Conservation (phyloP, 2,329 filamentous ascomycete genomes). For the Lecanicillium sp. region DNA sequence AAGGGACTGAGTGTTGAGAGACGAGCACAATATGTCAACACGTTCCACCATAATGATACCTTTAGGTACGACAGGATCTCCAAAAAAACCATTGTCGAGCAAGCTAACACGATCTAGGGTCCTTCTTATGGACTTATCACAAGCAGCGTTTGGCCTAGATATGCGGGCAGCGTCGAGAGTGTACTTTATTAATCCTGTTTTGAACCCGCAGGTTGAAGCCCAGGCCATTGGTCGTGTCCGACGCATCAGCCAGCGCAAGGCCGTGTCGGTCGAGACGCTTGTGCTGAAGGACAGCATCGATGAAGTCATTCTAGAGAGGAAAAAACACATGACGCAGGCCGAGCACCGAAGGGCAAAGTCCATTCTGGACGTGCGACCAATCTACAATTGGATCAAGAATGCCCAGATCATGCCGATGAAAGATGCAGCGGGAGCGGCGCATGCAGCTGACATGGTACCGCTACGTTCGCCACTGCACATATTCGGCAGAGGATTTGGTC, state of each 20-base stretch:
- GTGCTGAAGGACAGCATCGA: conserved; percentile 75
- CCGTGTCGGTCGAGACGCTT: conserved; percentile 78
- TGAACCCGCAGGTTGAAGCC: conserved; percentile 76
- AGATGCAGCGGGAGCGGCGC: conserved; percentile 16
- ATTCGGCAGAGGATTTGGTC: conserved; percentile 42
- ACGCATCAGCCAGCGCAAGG: conserved; percentile 72
- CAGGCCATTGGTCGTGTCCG: conserved; percentile 89
- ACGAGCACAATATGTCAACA: conserved; percentile 66
- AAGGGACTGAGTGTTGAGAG: conserved; percentile 50
- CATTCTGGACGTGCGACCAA: conserved; percentile 47
- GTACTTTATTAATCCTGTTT: conserved; percentile 82
- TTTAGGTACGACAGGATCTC: conserved; percentile 37
- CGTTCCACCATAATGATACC: conserved; percentile 62
- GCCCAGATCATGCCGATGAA: conserved; percentile 33
- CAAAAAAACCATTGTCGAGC: conserved; percentile 6
- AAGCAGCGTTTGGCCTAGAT: conserved; percentile 82
- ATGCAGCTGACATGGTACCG: conserved; percentile 39
- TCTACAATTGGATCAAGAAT: conserved; percentile 53
- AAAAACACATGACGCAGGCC: conserved; percentile 64
- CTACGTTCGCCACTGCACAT: conserved; percentile 37
- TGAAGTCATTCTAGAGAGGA: conserved; percentile 69
- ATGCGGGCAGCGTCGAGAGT: conserved; percentile 75
- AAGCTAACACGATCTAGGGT: conserved; percentile 40
- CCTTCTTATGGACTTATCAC: conserved; percentile 82
- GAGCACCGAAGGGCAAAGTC: conserved; percentile 48